These are phyloP conservation scores for Torulaspora franciscae DNA, from an alignment of 805 yeast genomes.

Conservation along the genomic window DNA sequence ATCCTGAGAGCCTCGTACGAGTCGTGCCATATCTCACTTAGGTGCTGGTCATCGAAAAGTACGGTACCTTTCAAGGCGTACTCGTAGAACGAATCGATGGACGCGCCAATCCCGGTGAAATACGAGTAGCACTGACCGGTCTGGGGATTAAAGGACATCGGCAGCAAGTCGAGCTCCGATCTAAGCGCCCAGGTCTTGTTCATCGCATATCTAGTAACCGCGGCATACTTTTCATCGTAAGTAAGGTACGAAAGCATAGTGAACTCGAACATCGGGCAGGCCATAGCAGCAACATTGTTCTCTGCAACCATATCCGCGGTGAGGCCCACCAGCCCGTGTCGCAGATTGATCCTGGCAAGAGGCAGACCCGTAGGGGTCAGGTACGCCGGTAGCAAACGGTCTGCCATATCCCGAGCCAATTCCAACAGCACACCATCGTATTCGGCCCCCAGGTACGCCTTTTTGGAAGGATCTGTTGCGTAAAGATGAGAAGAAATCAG, in stretches of 20 bases:
- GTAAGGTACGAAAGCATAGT: constrained; percentile 70
- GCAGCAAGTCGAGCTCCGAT: constrained; percentile 58
- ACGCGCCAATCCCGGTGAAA: constrained; percentile 81
- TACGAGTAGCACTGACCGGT: constrained; percentile 52
- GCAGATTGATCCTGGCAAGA: constrained; percentile 69
- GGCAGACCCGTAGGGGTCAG: constrained; percentile 64
- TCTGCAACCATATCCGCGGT: constrained; percentile 48
- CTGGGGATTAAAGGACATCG: constrained; percentile 68
- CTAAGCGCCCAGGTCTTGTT: constrained; percentile 66
- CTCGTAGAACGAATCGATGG: constrained; percentile 86
- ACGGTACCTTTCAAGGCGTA: constrained; percentile 76
- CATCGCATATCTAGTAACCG: constrained; percentile 56
- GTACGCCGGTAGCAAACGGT: constrained; percentile 64
- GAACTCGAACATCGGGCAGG: constrained; percentile 77
- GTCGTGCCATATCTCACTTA: constrained; percentile 51
- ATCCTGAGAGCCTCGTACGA: constrained; percentile 56
- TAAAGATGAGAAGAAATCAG: constrained; percentile 72
- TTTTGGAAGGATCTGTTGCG: constrained; percentile 45
- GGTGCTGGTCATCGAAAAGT: constrained; percentile 57
- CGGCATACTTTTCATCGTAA: constrained; percentile 66
- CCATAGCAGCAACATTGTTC: constrained; percentile 85
- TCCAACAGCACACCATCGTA: constrained; percentile 71
- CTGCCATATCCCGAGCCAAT: constrained; percentile 73
- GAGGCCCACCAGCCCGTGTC: constrained; percentile 44
- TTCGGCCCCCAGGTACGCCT: constrained; percentile 36